phyloP scores from a whole-genome alignment of 179 eudicot genomes.

The Sideroxylon spinosum region DNA sequence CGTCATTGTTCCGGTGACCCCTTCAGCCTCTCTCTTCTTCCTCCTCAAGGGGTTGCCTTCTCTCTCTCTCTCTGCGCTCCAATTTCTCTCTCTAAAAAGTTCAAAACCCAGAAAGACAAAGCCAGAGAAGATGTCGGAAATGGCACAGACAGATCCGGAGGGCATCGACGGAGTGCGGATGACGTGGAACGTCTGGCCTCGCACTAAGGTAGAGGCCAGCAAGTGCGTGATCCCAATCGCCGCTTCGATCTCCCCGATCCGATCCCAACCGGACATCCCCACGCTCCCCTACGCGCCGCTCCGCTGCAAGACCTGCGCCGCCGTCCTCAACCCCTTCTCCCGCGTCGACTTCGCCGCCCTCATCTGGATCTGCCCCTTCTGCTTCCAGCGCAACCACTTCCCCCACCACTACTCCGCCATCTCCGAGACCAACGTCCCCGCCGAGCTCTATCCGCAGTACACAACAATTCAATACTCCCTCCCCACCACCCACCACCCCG shows the following conservation, averaged over 20 bases:
- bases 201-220: slow-evolving; percentile 76
- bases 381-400: slow-evolving; percentile 80
- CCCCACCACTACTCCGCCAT: slow-evolving; percentile 70
- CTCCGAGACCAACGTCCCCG: slow-evolving; percentile 77
- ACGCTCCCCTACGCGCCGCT: slow-evolving; percentile 77
- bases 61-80: background rate
- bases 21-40: too few relatives aligned
- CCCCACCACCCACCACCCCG: slow-evolving; percentile 1
- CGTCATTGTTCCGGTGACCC: too few relatives aligned
- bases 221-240: slow-evolving; percentile 93
- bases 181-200: slow-evolving; percentile 92
- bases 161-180: slow-evolving; percentile 84
- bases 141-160: slow-evolving; percentile 53
- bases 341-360: slow-evolving; percentile 68
- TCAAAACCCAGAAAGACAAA: background rate
- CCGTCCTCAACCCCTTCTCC: slow-evolving; percentile 61
- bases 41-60: too few relatives aligned
- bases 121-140: slow-evolving; percentile 27
- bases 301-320: slow-evolving; percentile 69
- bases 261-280: slow-evolving; percentile 45
- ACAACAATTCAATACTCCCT: slow-evolving; percentile 54
- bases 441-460: slow-evolving; percentile 75
- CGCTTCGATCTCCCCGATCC: slow-evolving; percentile 77
- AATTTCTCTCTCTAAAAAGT: background rate
- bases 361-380: slow-evolving; percentile 94